A percentile compares a stretch with the other conserved stretches of the same genome.
phyloP scores from a whole-genome alignment of 495 filamentous ascomycete genomes.

The Cercophora sp. region DNA sequence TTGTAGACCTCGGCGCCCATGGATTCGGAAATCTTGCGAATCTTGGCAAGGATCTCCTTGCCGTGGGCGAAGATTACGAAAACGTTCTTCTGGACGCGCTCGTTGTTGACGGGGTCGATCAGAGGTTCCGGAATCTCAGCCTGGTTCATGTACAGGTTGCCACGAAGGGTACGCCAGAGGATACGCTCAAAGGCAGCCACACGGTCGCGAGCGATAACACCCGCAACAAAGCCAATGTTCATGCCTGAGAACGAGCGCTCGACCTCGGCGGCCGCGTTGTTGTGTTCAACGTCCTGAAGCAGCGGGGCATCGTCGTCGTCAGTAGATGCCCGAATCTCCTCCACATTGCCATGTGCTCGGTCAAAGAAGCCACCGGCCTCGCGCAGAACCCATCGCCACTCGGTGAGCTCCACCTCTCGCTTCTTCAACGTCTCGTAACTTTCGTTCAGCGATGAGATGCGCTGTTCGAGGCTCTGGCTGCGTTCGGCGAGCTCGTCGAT shows the following conservation, averaged over 20 bases:
- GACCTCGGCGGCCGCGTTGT: constrained; percentile 67
- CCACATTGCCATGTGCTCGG: constrained; percentile 88
- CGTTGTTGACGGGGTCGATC: constrained; percentile 85
- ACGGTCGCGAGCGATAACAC: constrained; percentile 89
- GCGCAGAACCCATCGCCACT: constrained; percentile 95
- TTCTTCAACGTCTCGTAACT: constrained; percentile 98
- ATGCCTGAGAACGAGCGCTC: constrained; percentile 89
- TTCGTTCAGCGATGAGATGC: constrained; percentile 86
- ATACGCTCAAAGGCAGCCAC: constrained; percentile 96
- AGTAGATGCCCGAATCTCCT: constrained; percentile 88
- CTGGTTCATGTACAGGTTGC: constrained; percentile 99
- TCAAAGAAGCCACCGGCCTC: constrained; percentile 98
- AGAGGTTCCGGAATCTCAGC: constrained; percentile 95
- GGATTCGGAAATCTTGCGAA: constrained; percentile 96
- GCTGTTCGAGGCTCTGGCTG: constrained; percentile 84
- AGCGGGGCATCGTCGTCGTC: constrained; percentile 83
- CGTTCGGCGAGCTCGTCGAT: constrained; percentile 94
- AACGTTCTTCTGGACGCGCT: constrained; percentile 91
- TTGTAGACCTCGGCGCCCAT: constrained; percentile 92
- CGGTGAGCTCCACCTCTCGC: constrained; percentile 90
- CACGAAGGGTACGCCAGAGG: constrained; percentile 91
- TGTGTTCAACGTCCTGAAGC: constrained; percentile 81
- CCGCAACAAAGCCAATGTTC: constrained; percentile 99
- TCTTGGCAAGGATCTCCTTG: constrained; percentile 96
- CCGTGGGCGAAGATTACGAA: constrained; percentile 99